Base-by-base conservation (phyloP, 108 stramenopile species). In the Conticribra weissflogii region DNA sequence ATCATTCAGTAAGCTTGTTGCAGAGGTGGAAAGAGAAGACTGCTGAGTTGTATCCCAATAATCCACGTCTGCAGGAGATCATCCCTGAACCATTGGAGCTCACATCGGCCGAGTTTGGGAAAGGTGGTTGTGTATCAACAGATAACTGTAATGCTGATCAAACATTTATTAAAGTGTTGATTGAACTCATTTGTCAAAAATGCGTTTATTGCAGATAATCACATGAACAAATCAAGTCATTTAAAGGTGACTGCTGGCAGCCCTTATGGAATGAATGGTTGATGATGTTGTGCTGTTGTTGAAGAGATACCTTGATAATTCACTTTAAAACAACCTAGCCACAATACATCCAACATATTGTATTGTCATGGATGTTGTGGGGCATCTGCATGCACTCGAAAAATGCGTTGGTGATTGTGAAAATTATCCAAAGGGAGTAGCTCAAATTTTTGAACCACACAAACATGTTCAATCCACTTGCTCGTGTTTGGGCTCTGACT, bases 251-350 rank as follows among this genome's bases (percentile, higher is more conserved):
- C 24, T 66, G 65, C 25, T 66, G 65, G 65, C 31, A 56, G 5
- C 65, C 54, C 34, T 28, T 66, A 9, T 28, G 65, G 22, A 66
- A 66, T 23, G 24, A 54, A 23, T 66, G 65, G 65, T 66, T 28
- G 65, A 28, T 34, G 52, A 12, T 0, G 55, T 3, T 31, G 22
- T 0, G 22, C 15, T n/a, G n/a, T 7, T 4, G 12, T 28, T 66
- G 30, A 36, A 33, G 14, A 41, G 19, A 19, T 19, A 7, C 22
- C 8, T 66, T 17, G 12, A 21, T 9, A 41, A 22, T 15, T 3
- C 15, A 19, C 12, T 54, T 12, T 32, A 18, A 9, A 21, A 44
- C 25, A 66, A 3, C 15, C n/a, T n/a, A 21, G 15, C 34, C 16
- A 2, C 49, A 25, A 22, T 41, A 8, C 44, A 36, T 27, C 17